Percentiles rank a stretch among this genome's conserved stretches.
Conservation (phyloP, 2,329 filamentous ascomycete species). For the Cryphonectria radicalis region DNA sequence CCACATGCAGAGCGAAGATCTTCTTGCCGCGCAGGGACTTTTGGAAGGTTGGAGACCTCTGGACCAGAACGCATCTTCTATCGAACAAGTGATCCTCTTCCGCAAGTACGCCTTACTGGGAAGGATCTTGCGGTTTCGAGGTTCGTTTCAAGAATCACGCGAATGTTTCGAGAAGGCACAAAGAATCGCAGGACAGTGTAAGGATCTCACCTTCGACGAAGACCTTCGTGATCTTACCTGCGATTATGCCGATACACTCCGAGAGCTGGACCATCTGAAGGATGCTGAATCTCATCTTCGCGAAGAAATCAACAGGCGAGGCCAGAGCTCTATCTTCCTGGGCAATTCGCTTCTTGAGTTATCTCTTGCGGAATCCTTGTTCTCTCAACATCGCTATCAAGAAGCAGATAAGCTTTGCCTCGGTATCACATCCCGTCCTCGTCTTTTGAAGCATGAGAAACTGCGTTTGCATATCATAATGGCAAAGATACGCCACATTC, state of each 20-base stretch:
- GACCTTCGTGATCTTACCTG: constrained; percentile 5
- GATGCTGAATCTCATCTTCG: neutral
- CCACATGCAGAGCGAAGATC: neutral
- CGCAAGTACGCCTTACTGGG: neutral
- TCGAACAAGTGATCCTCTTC: neutral
- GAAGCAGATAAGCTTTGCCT: neutral
- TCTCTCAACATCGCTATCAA: neutral
- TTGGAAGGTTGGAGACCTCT: neutral
- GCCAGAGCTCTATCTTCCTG: neutral
- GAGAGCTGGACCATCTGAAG: neutral
- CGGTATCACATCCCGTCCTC: neutral
- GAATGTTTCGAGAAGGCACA: neutral
- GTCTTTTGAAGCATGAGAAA: neutral
- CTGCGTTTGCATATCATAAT: neutral
- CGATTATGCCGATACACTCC: constrained; percentile 8
- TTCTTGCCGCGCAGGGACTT: neutral
- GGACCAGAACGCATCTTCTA: neutral
- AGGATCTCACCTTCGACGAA: neutral
- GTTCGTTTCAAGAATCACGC: neutral
- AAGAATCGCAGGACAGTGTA: neutral
- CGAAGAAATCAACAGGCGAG: neutral
- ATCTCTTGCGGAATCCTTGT: neutral
- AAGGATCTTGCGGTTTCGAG: neutral
- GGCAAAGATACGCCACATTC: neutral
- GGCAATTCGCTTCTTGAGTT: neutral